Conservation (phyloP, 306 rosid genomes). For the Elaeagnus macrophylla region DNA sequence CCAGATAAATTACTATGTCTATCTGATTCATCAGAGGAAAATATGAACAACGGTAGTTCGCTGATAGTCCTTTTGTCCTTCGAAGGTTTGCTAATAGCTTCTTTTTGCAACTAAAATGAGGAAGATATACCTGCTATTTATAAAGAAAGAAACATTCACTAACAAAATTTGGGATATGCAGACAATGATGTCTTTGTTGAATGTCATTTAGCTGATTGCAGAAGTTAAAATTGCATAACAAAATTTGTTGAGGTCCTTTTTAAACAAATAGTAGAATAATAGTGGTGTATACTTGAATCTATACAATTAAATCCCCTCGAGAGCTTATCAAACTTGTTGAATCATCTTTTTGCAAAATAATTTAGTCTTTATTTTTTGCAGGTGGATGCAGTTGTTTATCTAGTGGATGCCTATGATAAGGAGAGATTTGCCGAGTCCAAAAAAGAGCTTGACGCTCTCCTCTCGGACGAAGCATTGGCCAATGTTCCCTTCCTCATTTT, state of each 20-base stretch:
- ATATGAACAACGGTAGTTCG: slow-evolving; percentile 22
- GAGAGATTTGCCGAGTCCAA: slow-evolving; percentile 77
- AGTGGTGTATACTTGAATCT: no score
- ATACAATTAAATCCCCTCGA: neutral
- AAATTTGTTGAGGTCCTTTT: no score
- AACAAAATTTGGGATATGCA: neutral
- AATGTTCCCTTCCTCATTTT: slow-evolving; percentile 72
- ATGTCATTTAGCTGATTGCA: neutral
- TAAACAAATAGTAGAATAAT: no score
- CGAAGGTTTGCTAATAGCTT: slow-evolving; percentile 30
- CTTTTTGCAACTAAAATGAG: slow-evolving; percentile 13
- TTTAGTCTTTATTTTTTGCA: slow-evolving; percentile 18
- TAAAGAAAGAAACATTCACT: neutral
- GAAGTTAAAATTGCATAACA: no score
- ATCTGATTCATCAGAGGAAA: slow-evolving; percentile 47
- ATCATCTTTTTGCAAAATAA: neutral
- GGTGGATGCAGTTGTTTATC: slow-evolving; percentile 84
- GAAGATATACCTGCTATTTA: neutral
- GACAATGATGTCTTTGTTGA: neutral
- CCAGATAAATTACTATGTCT: slow-evolving; percentile 30
- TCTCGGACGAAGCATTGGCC: slow-evolving; percentile 60
- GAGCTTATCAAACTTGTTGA: neutral
- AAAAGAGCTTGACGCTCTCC: slow-evolving; percentile 76
- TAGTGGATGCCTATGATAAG: slow-evolving; percentile 73
- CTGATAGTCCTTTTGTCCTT: slow-evolving; percentile 31